phyloP scores from a whole-genome alignment of 441 rosid species.

The Jatropha podagrica region DNA sequence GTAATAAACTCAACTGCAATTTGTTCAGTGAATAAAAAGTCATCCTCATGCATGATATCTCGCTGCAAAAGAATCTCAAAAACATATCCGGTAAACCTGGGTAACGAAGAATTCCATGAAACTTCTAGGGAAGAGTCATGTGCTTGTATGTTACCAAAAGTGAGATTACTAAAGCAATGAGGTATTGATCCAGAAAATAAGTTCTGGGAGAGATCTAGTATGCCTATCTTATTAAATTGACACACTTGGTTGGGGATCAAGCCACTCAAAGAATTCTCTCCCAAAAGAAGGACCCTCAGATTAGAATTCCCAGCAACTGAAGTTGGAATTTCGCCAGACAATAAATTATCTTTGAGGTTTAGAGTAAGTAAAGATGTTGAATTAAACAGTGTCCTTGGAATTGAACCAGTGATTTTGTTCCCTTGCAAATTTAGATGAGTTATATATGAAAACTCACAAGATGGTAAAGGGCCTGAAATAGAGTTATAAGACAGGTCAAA shows the following conservation, averaged over 20 bases:
- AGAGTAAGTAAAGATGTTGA: not conserved
- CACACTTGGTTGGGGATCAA: not conserved
- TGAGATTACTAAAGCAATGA: conserved; percentile 12
- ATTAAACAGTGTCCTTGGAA: not conserved
- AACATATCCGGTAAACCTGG: not conserved
- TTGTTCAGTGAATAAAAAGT: not conserved
- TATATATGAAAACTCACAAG: not conserved
- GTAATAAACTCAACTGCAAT: conserved; percentile 4
- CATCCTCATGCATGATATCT: not conserved
- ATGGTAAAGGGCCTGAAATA: not conserved
- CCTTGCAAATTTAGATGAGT: not conserved
- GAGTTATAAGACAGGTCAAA: not conserved
- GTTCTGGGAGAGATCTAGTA: conserved; percentile 30
- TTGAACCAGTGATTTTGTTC: not conserved
- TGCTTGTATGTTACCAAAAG: not conserved
- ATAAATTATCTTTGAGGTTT: not conserved
- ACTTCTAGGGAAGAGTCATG: not conserved
- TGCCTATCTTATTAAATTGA: conserved; percentile 9
- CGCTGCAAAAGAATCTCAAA: not conserved
- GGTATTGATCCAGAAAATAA: conserved; percentile 24
- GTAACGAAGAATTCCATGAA: too few relatives aligned
- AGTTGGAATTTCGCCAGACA: not conserved
- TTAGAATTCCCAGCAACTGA: not conserved
- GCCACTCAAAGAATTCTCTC: not conserved
- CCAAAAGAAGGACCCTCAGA: not conserved